These are phyloP conservation scores for Phytophthora syringae DNA, from an alignment of 352 stramenopile species.

Conservation along the genomic window DNA sequence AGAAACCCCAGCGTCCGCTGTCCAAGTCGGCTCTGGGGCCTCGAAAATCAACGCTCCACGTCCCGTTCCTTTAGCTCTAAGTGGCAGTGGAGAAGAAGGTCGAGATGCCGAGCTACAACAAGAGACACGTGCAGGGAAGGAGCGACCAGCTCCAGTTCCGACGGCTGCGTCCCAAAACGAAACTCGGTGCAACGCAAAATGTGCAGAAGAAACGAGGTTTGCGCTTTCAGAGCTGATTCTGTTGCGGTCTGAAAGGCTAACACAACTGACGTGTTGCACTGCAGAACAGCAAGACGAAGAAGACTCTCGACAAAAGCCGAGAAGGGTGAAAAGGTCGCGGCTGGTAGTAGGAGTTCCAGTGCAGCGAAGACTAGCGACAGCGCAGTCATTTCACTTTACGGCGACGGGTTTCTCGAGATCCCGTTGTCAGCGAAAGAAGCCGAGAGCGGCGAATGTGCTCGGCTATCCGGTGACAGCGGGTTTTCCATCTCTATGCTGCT, in stretches of 20 bases:
- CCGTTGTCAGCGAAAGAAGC: constrained; percentile 9
- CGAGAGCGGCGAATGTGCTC: background rate
- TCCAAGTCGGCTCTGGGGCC: background rate
- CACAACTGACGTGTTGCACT: background rate
- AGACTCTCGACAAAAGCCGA: background rate
- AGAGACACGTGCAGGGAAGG: background rate
- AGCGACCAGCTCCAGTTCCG: background rate
- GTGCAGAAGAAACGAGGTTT: no score
- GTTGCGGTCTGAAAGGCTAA: background rate
- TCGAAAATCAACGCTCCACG: constrained; percentile 1
- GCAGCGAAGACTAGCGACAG: background rate
- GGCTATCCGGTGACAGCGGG: constrained; percentile 12
- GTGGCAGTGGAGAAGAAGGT: background rate
- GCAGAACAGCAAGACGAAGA: background rate
- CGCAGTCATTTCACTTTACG: constrained; percentile 53
- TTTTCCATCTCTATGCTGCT: constrained; percentile 50
- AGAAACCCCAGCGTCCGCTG: constrained; percentile 20
- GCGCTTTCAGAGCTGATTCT: background rate
- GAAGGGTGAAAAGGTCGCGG: background rate
- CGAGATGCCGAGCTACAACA: background rate
- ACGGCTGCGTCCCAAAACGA: no score
- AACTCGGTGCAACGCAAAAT: background rate
- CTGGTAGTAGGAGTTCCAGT: background rate
- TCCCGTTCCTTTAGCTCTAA: constrained; percentile 5
- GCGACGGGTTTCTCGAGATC: constrained; percentile 61